Base-by-base conservation (phyloP, 371 early-diverging fungal species). In the Nosema muscidifuracis region DNA sequence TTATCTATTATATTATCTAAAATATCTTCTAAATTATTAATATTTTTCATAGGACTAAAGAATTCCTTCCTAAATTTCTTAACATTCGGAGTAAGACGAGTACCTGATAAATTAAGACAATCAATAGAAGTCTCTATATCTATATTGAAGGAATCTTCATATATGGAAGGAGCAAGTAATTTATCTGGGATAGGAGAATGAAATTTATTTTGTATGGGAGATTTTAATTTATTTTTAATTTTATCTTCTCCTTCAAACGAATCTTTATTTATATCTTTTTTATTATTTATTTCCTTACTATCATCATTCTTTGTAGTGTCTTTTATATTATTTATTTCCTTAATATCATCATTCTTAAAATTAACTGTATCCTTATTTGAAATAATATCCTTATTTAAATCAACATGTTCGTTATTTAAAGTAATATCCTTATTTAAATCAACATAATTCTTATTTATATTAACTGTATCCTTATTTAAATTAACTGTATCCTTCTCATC, bases 71-170 rank as follows among this genome's bases (percentile, higher is more conserved):
- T 66, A 36, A 66, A 26, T 20, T 66, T 66, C 55, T 66, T 66
- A 15, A 26, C 26, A 36, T 66, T 55, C 22, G 67, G 67, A 6
- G 67, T 66, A 1, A 47, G 24, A 24, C 51, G 3, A 3, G 33
- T 33, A 0, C 55, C 36, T 18, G 67, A 66, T 47, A 66, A 53
- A 40, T 55, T 66, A 22, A 66, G 42, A 13, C 55, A 51, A 9
- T 66, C 67, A 43, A 66, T 34, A 53, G 67, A 66, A 24, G 51
- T 55, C n/a, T 66, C 67, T 10, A 68, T 68, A 16, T 62, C 50
- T 2, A 36, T 22, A 20, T 62, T 43, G 0, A 61, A 36, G n/a
- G 40, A 30, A 30, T 53, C 66, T 22, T 73, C 31, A 7, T 53
- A 64, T 18, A 73, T 18, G 26, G 26, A 56, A 0, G 73, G 66